Evolutionary conservation across 306 rosid species (phyloP).

Genomic region (Sphenostylis stenocarpa): DNA sequence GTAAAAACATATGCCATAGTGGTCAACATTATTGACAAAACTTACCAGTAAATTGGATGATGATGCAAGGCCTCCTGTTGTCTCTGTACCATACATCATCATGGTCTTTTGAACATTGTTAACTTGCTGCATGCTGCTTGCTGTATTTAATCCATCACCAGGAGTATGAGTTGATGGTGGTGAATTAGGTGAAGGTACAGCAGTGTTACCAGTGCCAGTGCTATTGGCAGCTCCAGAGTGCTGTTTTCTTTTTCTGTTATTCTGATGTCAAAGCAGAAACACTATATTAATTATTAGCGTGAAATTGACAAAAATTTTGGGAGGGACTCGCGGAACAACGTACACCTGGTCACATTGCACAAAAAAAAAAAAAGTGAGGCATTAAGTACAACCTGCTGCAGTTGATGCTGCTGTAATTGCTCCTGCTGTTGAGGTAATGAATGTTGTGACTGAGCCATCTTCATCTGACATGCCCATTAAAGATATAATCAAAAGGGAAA

Average conservation of each 20-base stretch:
- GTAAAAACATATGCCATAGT: slow-evolving; percentile 18
- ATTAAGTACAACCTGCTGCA: slow-evolving; percentile 69
- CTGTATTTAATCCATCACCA: slow-evolving; percentile 69
- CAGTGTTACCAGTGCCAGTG: slow-evolving; percentile 92
- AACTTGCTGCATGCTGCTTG: slow-evolving; percentile 68
- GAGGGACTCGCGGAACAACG: neutral
- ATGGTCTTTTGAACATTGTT: slow-evolving; percentile 61
- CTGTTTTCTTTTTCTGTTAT: slow-evolving; percentile 73
- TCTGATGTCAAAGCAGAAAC: slow-evolving; percentile 34
- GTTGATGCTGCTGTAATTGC: slow-evolving; percentile 67
- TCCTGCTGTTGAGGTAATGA: slow-evolving; percentile 82
- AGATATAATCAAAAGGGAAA: slow-evolving; percentile 1
- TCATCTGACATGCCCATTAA: slow-evolving; percentile 50
- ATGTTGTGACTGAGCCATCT: slow-evolving; percentile 74
- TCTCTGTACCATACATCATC: slow-evolving; percentile 73
- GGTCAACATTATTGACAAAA: no score
- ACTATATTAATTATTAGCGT: slow-evolving; percentile 15
- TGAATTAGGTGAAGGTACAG: slow-evolving; percentile 83
- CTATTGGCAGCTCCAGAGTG: slow-evolving; percentile 91
- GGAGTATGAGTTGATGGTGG: slow-evolving; percentile 92
- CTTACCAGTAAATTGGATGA: slow-evolving; percentile 81
- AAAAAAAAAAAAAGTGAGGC: neutral
- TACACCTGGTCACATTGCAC: slow-evolving; percentile 13
- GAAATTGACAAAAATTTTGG: neutral
- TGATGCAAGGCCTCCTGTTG: slow-evolving; percentile 77